Conservation (phyloP, 2,329 filamentous ascomycete species). For the Colletotrichum incanum region DNA sequence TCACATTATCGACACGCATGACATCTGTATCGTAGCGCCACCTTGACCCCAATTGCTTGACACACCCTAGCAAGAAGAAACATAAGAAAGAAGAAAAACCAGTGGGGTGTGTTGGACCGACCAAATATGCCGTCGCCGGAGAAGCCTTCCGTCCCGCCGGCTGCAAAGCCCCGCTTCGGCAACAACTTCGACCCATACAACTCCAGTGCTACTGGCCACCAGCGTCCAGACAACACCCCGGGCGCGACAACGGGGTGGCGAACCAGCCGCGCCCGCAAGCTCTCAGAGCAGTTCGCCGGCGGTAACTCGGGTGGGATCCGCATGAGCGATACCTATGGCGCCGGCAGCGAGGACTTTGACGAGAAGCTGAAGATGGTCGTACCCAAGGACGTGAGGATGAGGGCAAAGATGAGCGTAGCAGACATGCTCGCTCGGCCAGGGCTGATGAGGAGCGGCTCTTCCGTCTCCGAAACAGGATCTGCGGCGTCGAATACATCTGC, state of each 20-base stretch:
- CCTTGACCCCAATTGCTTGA: not conserved
- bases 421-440: slow-evolving; percentile 69
- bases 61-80: not conserved
- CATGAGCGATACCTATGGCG: slow-evolving; percentile 76
- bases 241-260: slow-evolving; percentile 77
- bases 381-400: slow-evolving; percentile 58
- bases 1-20: slow-evolving; percentile 18
- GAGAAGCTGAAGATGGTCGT: slow-evolving; percentile 60
- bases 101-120: too few species aligned
- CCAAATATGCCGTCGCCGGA: slow-evolving; percentile 24
- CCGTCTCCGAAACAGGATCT: slow-evolving; percentile 27
- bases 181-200: slow-evolving; percentile 79
- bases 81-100: slow-evolving; percentile 5
- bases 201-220: slow-evolving; percentile 83
- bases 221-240: slow-evolving; percentile 78
- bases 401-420: slow-evolving; percentile 61
- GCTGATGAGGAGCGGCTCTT: slow-evolving; percentile 54
- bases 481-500: slow-evolving; percentile 8
- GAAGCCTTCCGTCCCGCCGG: slow-evolving; percentile 47
- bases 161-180: slow-evolving; percentile 59
- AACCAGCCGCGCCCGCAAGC: slow-evolving; percentile 77
- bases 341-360: slow-evolving; percentile 72
- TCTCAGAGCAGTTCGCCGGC: slow-evolving; percentile 77
- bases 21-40: not conserved
- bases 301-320: slow-evolving; percentile 72